These are phyloP conservation scores for Amaranthus tricolor DNA, from an alignment of 179 eudicot species.

Conservation along the genomic window DNA sequence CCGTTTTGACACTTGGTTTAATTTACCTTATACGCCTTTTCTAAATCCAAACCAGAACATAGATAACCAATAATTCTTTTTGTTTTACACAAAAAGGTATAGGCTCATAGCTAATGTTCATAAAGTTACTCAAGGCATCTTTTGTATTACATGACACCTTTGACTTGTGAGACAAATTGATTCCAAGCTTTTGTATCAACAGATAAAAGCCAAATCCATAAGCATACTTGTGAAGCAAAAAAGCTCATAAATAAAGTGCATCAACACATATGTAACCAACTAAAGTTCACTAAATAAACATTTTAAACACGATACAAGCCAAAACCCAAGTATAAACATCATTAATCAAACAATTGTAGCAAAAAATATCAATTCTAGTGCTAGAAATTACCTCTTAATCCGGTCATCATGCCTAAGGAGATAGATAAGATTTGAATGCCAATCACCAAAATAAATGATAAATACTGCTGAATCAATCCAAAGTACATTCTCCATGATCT, in stretches of 20 bases:
- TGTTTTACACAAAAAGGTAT: slow-evolving; percentile 19
- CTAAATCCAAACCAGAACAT: not conserved
- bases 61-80: slow-evolving; percentile 7
- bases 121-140: slow-evolving; percentile 30
- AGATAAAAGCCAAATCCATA: slow-evolving; percentile 19
- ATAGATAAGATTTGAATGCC: slow-evolving; percentile 67
- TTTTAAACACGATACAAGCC: slow-evolving; percentile 16
- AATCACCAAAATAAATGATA: slow-evolving; percentile 73
- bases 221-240: slow-evolving; percentile 18
- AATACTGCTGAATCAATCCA: slow-evolving; percentile 86
- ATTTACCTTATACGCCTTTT: not conserved
- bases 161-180: slow-evolving; percentile 3
- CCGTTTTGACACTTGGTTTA: not conserved
- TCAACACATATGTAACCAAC: not conserved
- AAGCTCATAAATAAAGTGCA: slow-evolving; percentile 16
- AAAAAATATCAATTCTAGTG: not conserved
- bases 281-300: slow-evolving; percentile 18
- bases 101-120: slow-evolving; percentile 13
- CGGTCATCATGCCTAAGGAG: slow-evolving; percentile 75
- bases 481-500: slow-evolving; percentile 74
- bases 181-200: slow-evolving; percentile 23
- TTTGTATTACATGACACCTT: slow-evolving; percentile 18
- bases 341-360: not conserved
- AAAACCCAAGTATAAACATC: slow-evolving; percentile 14
- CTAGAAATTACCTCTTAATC: slow-evolving; percentile 66